These are phyloP conservation scores for apple (Malus domestica) DNA, from an alignment of 306 rosid species.

Conservation along the genomic window DNA sequence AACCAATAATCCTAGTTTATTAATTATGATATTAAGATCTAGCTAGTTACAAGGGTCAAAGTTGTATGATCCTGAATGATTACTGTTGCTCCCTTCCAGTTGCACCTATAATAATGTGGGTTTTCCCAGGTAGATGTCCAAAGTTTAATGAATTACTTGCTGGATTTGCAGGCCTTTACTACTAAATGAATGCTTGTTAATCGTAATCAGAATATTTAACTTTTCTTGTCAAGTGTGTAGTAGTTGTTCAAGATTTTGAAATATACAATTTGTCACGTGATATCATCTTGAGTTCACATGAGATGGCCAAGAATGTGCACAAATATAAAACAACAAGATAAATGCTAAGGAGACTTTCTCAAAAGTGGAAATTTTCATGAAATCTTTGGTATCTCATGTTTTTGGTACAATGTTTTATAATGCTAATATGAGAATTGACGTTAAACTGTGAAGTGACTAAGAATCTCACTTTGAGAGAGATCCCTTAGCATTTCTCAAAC, in stretches of 20 bases:
- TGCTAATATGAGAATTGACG: no score
- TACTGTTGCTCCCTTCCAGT: not conserved
- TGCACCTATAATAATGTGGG: not conserved
- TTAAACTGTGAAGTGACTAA: no score
- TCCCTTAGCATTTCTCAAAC: not conserved
- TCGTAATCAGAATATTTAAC: not conserved
- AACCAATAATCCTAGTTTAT: not conserved
- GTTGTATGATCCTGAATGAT: conserved; percentile 6
- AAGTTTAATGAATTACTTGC: not conserved
- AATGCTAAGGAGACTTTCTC: no score
- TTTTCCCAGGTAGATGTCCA: conserved; percentile 10
- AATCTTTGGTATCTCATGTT: no score
- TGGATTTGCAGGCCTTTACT: conserved; percentile 2
- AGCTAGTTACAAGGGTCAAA: conserved; percentile 12
- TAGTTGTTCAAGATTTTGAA: conserved; percentile 16
- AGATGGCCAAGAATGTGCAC: not conserved
- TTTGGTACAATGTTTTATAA: no score
- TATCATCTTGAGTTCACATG: not conserved
- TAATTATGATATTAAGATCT: not conserved
- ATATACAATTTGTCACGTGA: conserved; percentile 11
- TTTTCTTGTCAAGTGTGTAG: not conserved
- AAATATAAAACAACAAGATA: not conserved
- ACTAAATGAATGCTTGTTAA: not conserved
- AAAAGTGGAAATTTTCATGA: no score
- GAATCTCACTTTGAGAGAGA: no score